Evolutionary conservation across 2,329 filamentous ascomycete genomes (phyloP), one percentile per base, ranked within the genome.

Genomic region (Beauveria rudraprayagi): DNA sequence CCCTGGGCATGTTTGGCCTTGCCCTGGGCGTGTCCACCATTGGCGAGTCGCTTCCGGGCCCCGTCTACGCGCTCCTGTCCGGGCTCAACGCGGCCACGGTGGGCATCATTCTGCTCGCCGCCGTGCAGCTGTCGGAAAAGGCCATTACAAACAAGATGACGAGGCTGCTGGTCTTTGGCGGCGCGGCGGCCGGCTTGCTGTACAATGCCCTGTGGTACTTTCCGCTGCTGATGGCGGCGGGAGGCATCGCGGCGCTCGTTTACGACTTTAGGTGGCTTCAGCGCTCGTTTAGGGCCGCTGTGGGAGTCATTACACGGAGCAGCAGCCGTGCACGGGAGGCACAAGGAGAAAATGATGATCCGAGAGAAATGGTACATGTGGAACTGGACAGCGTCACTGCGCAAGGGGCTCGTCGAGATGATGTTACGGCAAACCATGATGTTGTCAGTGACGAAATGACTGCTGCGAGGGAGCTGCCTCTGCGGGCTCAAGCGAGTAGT

Each of bases 161-260:
- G 0, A 75, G 88, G 1, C 73, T 86, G 0, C 66, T 91, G 1
- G 83, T 91, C 0, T 86, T 90, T 14, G 67, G 86, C 7, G 81
- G 82, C 3, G 88, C 77, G 0, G 78, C 80, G 9, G 87, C 86
- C 0, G 89, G 88, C 0, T 73, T 91, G 65, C 77, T 88, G 54
- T 91, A 91, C 66, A 90, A 85, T 55, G 83, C 87, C 0, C 72
- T 91, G 0, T 92, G 89, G 89, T 92, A 89, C 65, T 91, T 90
- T 51, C 89, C 89, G 0, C 67, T 83, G 0, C 68, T 91, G 5
- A 86, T 91, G 72, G 66, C 81, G 0, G 64, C 77, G 1, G 82
- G 80, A 0, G 88, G 87, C 0, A 11, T 78, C 1, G 70, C 72
- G 0, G 82, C 83, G 0, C 70, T 84, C 0, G 58, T 82, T 0